Evolutionary conservation across 1,139 yeast genomes (phyloP).

Genomic region (Lodderomyces orthopsilosis): DNA sequence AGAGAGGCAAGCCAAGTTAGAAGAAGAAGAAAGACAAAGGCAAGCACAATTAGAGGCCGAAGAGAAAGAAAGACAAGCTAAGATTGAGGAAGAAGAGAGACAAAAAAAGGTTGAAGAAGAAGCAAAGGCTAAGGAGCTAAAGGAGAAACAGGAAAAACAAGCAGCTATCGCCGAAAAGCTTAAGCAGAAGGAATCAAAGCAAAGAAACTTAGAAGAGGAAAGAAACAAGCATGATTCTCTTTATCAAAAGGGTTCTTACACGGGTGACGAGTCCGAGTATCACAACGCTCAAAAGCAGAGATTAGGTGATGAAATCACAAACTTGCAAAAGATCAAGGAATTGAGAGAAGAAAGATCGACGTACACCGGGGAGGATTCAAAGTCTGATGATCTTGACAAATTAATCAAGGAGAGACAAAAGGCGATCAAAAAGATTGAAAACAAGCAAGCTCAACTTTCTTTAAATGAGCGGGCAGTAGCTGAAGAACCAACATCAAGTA

Average conservation of each 20-base stretch:
- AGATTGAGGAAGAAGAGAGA: conserved; percentile 19
- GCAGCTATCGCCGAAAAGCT: conserved; percentile 26
- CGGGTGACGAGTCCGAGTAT: conserved; percentile 31
- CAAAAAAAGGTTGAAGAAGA: conserved; percentile 19
- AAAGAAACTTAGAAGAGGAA: conserved; percentile 25
- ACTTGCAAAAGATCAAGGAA: conserved; percentile 36
- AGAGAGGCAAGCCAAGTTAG: conserved; percentile 30
- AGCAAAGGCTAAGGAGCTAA: conserved; percentile 19
- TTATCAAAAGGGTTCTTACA: conserved; percentile 10
- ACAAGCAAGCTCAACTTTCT: conserved; percentile 13
- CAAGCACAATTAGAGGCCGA: conserved; percentile 29
- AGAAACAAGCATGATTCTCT: conserved; percentile 14
- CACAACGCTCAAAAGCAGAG: conserved; percentile 38
- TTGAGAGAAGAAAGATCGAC: conserved; percentile 39
- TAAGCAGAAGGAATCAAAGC: conserved; percentile 27
- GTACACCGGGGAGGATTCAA: conserved; percentile 27
- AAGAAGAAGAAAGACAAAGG: conserved; percentile 27
- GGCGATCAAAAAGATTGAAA: conserved; percentile 33
- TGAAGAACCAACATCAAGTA: conserved; percentile 7
- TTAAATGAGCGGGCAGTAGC: conserved; percentile 7
- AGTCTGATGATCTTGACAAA: conserved; percentile 24
- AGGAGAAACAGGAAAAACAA: conserved; percentile 16
- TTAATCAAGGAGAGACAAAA: conserved; percentile 37
- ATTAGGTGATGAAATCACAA: conserved; percentile 37
- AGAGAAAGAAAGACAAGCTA: conserved; percentile 38